phyloP scores from a whole-genome alignment of 225 moss, liverwort and hornwort species.

The Lunularia cruciata region DNA sequence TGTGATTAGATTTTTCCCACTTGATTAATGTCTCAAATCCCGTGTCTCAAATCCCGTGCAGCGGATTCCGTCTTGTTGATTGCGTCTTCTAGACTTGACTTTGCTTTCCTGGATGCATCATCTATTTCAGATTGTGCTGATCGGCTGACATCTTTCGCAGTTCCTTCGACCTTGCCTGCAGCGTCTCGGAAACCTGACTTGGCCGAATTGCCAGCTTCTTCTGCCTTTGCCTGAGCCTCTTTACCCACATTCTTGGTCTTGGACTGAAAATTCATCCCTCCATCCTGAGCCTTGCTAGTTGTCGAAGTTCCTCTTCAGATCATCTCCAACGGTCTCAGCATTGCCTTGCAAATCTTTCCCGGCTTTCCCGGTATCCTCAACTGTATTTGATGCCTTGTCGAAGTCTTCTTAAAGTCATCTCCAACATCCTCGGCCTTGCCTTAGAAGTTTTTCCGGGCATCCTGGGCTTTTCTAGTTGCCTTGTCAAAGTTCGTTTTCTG shows the following conservation, averaged over 20 bases:
- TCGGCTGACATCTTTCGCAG: not conserved
- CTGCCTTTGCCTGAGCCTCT: not conserved
- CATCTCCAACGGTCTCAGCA: not conserved
- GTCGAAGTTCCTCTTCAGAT: slow-evolving; percentile 1
- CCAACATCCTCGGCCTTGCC: not conserved
- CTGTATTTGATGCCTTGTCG: not conserved
- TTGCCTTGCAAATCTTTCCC: not conserved
- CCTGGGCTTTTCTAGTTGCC: not conserved
- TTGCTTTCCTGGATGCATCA: not conserved
- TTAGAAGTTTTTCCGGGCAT: not conserved
- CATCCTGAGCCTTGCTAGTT: slow-evolving; percentile 2
- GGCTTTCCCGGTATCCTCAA: not conserved
- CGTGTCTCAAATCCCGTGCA: not conserved
- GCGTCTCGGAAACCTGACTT: not conserved
- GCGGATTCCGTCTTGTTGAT: not conserved
- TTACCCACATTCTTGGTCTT: not conserved
- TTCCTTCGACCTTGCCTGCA: not conserved
- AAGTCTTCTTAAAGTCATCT: not conserved
- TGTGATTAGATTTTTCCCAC: no score
- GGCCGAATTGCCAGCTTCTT: not conserved
- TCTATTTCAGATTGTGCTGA: slow-evolving; percentile 12
- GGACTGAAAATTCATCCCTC: not conserved
- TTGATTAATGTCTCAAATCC: no score
- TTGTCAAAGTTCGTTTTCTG: not conserved
- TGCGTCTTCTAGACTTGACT: not conserved